A percentile compares a stretch with the other conserved stretches of the same genome.
phyloP scores from a whole-genome alignment of 148 eudicot species.

The Agrostemma githago region DNA sequence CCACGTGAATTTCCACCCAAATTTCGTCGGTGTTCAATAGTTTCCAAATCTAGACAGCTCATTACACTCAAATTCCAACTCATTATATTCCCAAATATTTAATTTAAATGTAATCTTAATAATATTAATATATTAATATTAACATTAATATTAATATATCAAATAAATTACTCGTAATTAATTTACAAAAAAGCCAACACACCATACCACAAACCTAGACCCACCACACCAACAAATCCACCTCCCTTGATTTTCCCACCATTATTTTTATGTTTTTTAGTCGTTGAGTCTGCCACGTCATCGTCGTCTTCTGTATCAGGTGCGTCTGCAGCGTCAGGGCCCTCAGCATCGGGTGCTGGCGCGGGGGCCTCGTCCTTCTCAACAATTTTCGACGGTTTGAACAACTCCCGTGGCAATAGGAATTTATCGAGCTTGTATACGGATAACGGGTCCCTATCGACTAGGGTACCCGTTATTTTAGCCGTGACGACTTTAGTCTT shows the following conservation, averaged over 20 bases:
- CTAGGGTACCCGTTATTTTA: constrained; percentile 49
- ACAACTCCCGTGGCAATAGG: constrained; percentile 58
- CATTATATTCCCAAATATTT: too few species aligned
- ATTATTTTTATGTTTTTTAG: constrained; percentile 33
- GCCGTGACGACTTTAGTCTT: constrained; percentile 60
- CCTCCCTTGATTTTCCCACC: constrained; percentile 29
- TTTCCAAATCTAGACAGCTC: constrained; percentile 9
- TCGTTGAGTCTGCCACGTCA: constrained; percentile 39
- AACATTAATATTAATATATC: too few species aligned
- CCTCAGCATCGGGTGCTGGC: constrained; percentile 40
- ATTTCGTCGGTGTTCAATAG: constrained; percentile 15
- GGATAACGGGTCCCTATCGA: constrained; percentile 56
- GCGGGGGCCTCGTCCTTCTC: constrained; percentile 34
- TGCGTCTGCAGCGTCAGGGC: constrained; percentile 23
- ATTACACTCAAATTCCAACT: background rate
- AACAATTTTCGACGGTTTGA: constrained; percentile 26
- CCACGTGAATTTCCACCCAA: constrained; percentile 9
- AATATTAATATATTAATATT: too few species aligned
- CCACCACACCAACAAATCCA: constrained; percentile 23
- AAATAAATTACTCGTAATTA: background rate
- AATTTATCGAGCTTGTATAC: constrained; percentile 58
- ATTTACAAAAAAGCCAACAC: constrained; percentile 35
- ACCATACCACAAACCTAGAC: constrained; percentile 26
- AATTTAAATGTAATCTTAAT: too few species aligned
- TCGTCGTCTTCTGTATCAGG: constrained; percentile 37